Evolutionary conservation across 1,139 yeast genomes (phyloP).

Genomic region (Candida sojae): DNA sequence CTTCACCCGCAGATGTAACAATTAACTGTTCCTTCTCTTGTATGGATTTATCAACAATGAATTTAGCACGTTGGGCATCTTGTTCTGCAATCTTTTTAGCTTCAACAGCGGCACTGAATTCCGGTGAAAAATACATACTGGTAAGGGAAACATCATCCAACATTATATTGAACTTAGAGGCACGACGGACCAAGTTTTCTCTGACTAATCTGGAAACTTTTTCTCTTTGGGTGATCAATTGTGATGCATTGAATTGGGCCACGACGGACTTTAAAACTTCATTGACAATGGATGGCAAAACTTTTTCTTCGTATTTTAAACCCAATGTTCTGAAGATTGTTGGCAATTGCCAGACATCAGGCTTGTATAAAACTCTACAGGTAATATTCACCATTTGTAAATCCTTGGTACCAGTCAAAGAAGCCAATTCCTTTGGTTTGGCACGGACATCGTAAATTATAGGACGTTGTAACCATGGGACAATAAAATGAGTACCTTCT

Average conservation of each 20-base stretch:
- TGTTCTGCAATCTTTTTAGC: conserved; percentile 99
- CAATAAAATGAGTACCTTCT: conserved; percentile 93
- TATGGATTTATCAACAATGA: conserved; percentile 92
- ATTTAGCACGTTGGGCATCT: conserved; percentile 98
- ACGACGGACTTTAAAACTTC: conserved; percentile 96
- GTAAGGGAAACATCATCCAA: conserved; percentile 96
- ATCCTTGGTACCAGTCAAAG: conserved; percentile 97
- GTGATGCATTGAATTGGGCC: conserved; percentile 98
- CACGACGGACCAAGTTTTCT: conserved; percentile 90
- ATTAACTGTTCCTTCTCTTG: conserved; percentile 97
- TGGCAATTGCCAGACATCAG: conserved; percentile 78
- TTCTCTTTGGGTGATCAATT: conserved; percentile 96
- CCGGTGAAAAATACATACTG: conserved; percentile 96
- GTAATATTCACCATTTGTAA: conserved; percentile 98
- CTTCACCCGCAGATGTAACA: conserved; percentile 98
- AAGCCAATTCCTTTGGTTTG: conserved; percentile 95
- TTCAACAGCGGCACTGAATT: conserved; percentile 96
- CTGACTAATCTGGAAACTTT: conserved; percentile 89
- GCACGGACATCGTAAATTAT: conserved; percentile 94
- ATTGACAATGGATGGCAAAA: conserved; percentile 93
- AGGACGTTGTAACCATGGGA: conserved; percentile 97
- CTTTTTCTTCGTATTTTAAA: conserved; percentile 92
- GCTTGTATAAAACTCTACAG: conserved; percentile 93
- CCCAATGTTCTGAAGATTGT: conserved; percentile 90
- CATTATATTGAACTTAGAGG: conserved; percentile 80